Evolutionary conservation across 352 stramenopile species (phyloP).

Genomic region (Globisporangium echinulatum): DNA sequence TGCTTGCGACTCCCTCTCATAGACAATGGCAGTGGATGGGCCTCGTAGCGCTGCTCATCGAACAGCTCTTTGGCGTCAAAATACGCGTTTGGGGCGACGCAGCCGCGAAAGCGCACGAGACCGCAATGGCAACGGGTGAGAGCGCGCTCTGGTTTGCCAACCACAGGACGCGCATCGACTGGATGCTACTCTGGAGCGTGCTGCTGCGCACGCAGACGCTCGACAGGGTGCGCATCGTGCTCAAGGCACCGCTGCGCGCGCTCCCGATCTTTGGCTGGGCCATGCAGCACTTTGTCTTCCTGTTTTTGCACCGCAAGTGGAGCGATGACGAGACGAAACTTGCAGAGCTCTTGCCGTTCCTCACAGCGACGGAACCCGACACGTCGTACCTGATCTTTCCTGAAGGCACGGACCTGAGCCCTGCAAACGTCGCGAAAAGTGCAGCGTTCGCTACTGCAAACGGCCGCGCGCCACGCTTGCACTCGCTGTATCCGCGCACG

Average conservation of each 20-base stretch:
- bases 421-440: constrained; percentile 58
- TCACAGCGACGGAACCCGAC: constrained; percentile 36
- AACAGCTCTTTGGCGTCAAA: constrained; percentile 57
- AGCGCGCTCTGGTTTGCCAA: constrained; percentile 72
- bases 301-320: constrained; percentile 74
- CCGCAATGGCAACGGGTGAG: constrained; percentile 27
- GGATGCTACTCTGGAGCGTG: constrained; percentile 79
- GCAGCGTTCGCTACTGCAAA: constrained; percentile 49
- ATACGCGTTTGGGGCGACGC: constrained; percentile 53
- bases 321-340: constrained; percentile 52
- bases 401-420: constrained; percentile 73
- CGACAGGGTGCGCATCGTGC: constrained; percentile 57
- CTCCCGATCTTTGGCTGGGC: constrained; percentile 80
- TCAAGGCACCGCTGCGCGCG: constrained; percentile 68
- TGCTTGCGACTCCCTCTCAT: background rate
- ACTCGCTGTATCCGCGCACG: constrained; percentile 72
- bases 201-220: constrained; percentile 44
- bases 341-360: constrained; percentile 44
- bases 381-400: constrained; percentile 76
- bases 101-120: constrained; percentile 45
- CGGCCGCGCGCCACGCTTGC: constrained; percentile 31
- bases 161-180: constrained; percentile 80
- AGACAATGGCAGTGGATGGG: constrained; percentile 82
- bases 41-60: constrained; percentile 55
- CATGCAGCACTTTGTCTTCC: constrained; percentile 84